Evolutionary conservation across 352 stramenopile genomes (phyloP).

Genomic region (Pythium scleroteichum): DNA sequence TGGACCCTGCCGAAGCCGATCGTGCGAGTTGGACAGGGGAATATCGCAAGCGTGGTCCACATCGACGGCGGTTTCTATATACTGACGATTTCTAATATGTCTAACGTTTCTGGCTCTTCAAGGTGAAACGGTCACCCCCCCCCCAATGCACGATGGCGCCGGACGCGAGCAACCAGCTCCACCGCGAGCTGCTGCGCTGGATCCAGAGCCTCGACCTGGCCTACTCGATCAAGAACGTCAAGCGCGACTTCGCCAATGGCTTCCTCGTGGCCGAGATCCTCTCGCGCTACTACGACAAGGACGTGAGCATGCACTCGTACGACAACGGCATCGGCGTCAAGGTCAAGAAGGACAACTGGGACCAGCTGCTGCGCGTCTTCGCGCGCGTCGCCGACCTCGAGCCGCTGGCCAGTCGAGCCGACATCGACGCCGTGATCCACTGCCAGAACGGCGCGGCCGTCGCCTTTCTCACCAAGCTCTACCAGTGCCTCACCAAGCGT

Average conservation of each 20-base stretch:
- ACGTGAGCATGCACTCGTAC: slow-evolving; percentile 92
- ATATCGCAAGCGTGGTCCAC: slow-evolving; percentile 12
- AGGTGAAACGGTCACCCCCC: too few relatives aligned
- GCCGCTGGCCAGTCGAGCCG: slow-evolving; percentile 41
- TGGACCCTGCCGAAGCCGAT: slow-evolving; percentile 16
- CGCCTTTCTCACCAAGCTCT: slow-evolving; percentile 84
- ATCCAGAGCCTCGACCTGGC: slow-evolving; percentile 92
- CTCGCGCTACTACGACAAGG: slow-evolving; percentile 91
- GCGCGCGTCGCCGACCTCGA: slow-evolving; percentile 72
- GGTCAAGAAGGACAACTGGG: slow-evolving; percentile 93
- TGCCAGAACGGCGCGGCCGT: slow-evolving; percentile 88
- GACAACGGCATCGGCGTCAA: slow-evolving; percentile 91
- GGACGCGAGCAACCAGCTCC: slow-evolving; percentile 63
- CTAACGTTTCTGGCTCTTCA: slow-evolving; percentile 10
- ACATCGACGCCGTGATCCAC: slow-evolving; percentile 88
- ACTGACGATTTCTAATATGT: slow-evolving; percentile 18
- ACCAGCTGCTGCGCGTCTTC: slow-evolving; percentile 85
- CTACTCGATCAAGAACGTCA: slow-evolving; percentile 94
- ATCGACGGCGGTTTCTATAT: neutral
- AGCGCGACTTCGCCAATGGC: slow-evolving; percentile 88
- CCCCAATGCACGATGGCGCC: too few relatives aligned
- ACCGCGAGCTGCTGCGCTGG: slow-evolving; percentile 90
- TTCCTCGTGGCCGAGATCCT: slow-evolving; percentile 93
- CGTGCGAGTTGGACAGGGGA: slow-evolving; percentile 11
- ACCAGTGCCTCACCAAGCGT: slow-evolving; percentile 90